Evolutionary conservation across 495 filamentous ascomycete genomes (phyloP).

Genomic region (Penicillium desertorum): DNA sequence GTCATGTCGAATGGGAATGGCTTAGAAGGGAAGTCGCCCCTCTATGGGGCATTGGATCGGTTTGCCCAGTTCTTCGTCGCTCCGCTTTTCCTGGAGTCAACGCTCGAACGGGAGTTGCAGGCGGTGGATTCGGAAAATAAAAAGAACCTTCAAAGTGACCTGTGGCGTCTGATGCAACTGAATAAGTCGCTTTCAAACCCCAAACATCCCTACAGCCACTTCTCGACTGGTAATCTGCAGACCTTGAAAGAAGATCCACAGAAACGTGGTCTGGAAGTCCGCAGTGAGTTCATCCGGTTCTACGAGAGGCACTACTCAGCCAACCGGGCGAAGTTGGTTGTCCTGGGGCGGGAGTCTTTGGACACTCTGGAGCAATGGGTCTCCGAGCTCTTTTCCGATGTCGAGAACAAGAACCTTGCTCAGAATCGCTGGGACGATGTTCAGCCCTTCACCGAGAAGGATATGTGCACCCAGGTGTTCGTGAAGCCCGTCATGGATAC

Average conservation of each 20-base stretch:
- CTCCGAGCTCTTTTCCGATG: constrained; percentile 75
- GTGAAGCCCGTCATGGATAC: constrained; percentile 97
- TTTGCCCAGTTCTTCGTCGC: constrained; percentile 98
- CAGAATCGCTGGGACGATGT: constrained; percentile 80
- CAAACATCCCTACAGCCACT: constrained; percentile 90
- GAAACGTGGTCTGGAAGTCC: constrained; percentile 78
- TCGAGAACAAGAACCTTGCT: constrained; percentile 81
- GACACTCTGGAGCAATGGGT: constrained; percentile 90
- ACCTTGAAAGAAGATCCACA: constrained; percentile 84
- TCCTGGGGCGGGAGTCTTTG: constrained; percentile 83
- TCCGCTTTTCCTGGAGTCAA: constrained; percentile 86
- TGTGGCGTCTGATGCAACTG: constrained; percentile 89
- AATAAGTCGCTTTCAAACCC: constrained; percentile 88
- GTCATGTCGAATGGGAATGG: constrained; percentile 14
- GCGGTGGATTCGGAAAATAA: constrained; percentile 99
- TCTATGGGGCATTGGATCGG: constrained; percentile 88
- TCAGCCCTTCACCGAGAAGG: constrained; percentile 62
- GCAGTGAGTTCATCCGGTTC: constrained; percentile 92
- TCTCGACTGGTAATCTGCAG: constrained; percentile 91
- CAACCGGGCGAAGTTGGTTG: constrained; percentile 93
- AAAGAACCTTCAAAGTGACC: constrained; percentile 96
- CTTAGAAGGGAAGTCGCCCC: constrained; percentile 53
- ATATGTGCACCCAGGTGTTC: constrained; percentile 79
- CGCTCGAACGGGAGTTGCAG: constrained; percentile 84
- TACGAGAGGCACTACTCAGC: constrained; percentile 90